Conservation (phyloP, 768 basidiomycete species). For the Boletus fagicola region DNA sequence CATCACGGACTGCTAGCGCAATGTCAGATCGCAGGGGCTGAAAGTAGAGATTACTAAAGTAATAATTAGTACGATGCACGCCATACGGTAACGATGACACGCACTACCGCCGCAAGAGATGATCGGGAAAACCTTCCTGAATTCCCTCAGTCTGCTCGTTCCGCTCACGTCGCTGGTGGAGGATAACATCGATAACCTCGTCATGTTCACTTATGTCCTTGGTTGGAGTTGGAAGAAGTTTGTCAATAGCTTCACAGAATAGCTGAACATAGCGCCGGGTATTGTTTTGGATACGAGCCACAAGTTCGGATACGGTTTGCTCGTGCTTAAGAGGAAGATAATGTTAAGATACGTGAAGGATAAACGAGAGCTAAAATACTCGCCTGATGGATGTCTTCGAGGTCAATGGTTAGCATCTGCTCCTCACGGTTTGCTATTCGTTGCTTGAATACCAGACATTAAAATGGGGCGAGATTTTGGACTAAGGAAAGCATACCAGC, state of each 20-base stretch:
- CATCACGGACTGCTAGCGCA: constrained; percentile 87
- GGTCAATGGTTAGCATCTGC: constrained; percentile 81
- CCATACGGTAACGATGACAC: constrained; percentile 34
- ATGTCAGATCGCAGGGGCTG: constrained; percentile 75
- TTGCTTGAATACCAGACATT: constrained; percentile 55
- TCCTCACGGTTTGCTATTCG: constrained; percentile 90
- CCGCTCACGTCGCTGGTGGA: constrained; percentile 88
- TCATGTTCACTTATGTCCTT: constrained; percentile 88
- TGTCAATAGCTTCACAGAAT: constrained; percentile 89
- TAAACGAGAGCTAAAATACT: constrained; percentile 20
- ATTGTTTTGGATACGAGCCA: constrained; percentile 76
- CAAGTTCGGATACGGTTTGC: constrained; percentile 69
- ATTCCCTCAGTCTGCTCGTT: constrained; percentile 76
- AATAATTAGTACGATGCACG: constrained; percentile 13
- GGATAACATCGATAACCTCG: constrained; percentile 95
- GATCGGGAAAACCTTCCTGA: constrained; percentile 84
- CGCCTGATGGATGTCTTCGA: constrained; percentile 83
- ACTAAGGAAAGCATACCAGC: constrained; percentile 53
- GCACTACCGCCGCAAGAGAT: constrained; percentile 92
- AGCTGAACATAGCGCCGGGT: constrained; percentile 86
- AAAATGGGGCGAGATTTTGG: constrained; percentile 20
- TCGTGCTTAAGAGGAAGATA: constrained; percentile 50
- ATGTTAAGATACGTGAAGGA: constrained; percentile 6
- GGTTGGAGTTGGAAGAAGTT: constrained; percentile 82
- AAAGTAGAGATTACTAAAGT: constrained; percentile 86